Evolutionary conservation across 2,329 filamentous ascomycete species (phyloP), one percentile per base, ranked within the genome.

Genomic region (Pseudopyrenochaeta lycopersici): DNA sequence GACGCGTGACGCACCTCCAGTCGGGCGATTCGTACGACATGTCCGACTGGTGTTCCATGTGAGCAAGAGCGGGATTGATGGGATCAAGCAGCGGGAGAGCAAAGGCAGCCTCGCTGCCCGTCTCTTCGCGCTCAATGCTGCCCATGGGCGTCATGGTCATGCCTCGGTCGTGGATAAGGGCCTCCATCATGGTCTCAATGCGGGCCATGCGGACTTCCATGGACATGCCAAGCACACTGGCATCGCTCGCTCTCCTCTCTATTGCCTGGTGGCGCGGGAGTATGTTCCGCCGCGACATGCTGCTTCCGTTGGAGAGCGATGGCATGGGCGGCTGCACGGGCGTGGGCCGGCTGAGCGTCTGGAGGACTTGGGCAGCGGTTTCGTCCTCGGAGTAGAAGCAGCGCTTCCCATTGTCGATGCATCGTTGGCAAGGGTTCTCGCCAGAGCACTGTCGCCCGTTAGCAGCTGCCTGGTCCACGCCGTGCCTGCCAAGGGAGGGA

Each of bases 301-400:
- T 54, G 40, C 58, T 66, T 36, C 59, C 61, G 27, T 54, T 68
- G 41, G 30, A 52, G 14, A 41, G 35, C 1, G 52, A 35, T 5
- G 58, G 20, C 20, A 43, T 49, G 2, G 63, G 49, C 0, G 61
- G 45, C 14, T 65, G 67, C 2, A 58, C 56, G 47, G 67, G 60
- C 20, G 66, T 64, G 6, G 70, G 72, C n/a, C 72, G 66, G 48
- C 70, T 73, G 45, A 75, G 71, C 45, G 71, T 72, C 54, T 75
- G 72, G 40, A 75, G 59, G 35, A 68, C 72, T 58, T 75, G 71
- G 52, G 72, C 72, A 2, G 72, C 72, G 18, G 70, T 74, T 59
- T 74, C 70, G 54, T 75, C 71, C 55, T 75, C 72, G 12, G 70
- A 74, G 56, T 73, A 75, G 63, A 73, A 73, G 62, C 72, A 75